phyloP scores from a whole-genome alignment of 441 rosid genomes.

The Euphorbia celastroides region DNA sequence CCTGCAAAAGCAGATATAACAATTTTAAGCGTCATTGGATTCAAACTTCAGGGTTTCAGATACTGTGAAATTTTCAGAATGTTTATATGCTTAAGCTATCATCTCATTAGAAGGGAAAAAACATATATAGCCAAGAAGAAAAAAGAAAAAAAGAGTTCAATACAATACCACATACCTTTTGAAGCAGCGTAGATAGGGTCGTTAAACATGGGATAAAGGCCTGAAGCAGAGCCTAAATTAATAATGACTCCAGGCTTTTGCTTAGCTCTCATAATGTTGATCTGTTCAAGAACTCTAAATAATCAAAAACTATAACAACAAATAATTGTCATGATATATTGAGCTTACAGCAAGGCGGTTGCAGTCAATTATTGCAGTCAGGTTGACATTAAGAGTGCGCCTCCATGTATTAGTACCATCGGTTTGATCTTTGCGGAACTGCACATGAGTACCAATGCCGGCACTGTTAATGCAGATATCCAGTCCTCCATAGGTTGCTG shows the following conservation, averaged over 20 bases:
- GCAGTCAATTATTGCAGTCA: conserved; percentile 64
- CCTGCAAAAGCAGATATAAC: conserved; percentile 28
- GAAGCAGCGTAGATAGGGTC: conserved; percentile 77
- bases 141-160: not conserved
- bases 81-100: not conserved
- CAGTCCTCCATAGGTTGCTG: conserved; percentile 70
- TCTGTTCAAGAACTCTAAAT: conserved; percentile 34
- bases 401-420: conserved; percentile 80
- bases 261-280: conserved; percentile 62
- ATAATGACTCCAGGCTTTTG: conserved; percentile 87
- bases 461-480: conserved; percentile 86
- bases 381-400: conserved; percentile 54
- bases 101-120: not conserved
- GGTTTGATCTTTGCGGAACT: conserved; percentile 52
- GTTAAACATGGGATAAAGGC: conserved; percentile 61
- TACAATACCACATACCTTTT: conserved; percentile 54
- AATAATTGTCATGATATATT: conserved; percentile 2
- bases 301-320: not conserved
- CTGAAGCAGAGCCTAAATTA: conserved; percentile 86
- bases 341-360: conserved; percentile 72
- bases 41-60: not conserved
- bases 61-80: not conserved
- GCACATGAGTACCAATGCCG: conserved; percentile 41
- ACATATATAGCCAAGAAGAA: not conserved
- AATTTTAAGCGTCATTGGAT: conserved; percentile 11